phyloP scores from a whole-genome alignment of 306 rosid genomes.

The Vigna reflexopilosa region DNA sequence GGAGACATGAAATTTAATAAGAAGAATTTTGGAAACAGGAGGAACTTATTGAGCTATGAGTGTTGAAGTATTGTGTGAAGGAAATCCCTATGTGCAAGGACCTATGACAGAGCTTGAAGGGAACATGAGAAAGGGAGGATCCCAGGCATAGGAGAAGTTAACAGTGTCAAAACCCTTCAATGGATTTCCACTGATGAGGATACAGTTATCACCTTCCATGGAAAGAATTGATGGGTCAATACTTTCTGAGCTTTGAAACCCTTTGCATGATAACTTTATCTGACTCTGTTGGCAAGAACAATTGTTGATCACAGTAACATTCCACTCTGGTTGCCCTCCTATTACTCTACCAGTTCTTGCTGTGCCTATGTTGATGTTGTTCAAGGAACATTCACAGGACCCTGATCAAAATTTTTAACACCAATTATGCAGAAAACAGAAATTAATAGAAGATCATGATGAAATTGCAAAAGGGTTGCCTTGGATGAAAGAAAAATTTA shows the following conservation, averaged over 20 bases:
- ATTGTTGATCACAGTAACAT: slow-evolving; percentile 62
- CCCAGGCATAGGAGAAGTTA: slow-evolving; percentile 65
- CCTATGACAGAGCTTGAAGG: slow-evolving; percentile 47
- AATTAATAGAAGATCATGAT: not conserved
- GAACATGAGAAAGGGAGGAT: slow-evolving; percentile 57
- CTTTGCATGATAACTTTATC: slow-evolving; percentile 49
- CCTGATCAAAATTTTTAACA: slow-evolving; percentile 46
- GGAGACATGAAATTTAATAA: too few relatives aligned
- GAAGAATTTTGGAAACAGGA: too few relatives aligned
- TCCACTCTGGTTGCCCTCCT: slow-evolving; percentile 63
- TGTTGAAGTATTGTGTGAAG: not conserved
- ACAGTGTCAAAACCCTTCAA: slow-evolving; percentile 39
- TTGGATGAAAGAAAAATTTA: not conserved
- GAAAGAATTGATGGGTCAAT: slow-evolving; percentile 46
- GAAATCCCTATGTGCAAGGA: slow-evolving; percentile 30
- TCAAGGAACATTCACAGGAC: slow-evolving; percentile 46
- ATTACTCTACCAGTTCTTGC: slow-evolving; percentile 52
- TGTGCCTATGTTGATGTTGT: slow-evolving; percentile 59
- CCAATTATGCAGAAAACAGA: too few relatives aligned
- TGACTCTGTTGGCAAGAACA: slow-evolving; percentile 52
- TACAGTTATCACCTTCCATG: slow-evolving; percentile 48
- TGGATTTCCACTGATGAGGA: slow-evolving; percentile 49
- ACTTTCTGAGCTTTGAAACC: slow-evolving; percentile 49
- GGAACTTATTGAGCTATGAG: too few relatives aligned
- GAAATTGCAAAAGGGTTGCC: not conserved